Evolutionary conservation across 1,284 basidiomycete species (phyloP).

Genomic region (Rhodotorula sp.): DNA sequence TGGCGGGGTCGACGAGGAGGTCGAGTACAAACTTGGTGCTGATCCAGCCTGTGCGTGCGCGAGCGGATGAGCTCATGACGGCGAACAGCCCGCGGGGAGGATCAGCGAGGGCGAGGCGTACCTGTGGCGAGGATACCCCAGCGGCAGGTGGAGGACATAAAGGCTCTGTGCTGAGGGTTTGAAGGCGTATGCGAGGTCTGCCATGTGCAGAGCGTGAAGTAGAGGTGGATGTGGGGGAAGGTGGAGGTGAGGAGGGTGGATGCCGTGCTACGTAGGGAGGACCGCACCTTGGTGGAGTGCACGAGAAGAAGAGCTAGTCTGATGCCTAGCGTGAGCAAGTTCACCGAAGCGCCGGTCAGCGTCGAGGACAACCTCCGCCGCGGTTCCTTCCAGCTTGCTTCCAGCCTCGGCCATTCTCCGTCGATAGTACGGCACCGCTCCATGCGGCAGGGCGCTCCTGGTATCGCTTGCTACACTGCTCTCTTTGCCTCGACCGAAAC

Average conservation of each 20-base stretch:
- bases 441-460: too few species aligned
- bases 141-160: conserved; percentile 12
- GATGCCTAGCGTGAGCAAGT: too few species aligned
- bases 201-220: background rate
- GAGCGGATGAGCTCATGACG: background rate
- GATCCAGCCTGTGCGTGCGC: conserved; percentile 45
- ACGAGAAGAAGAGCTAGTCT: too few species aligned
- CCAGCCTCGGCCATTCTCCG: too few species aligned
- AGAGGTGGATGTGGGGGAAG: background rate
- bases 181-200: background rate
- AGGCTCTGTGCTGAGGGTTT: background rate
- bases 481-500: too few species aligned
- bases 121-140: conserved; percentile 25
- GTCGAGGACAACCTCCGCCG: too few species aligned
- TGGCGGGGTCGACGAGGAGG: conserved; percentile 50
- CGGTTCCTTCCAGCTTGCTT: too few species aligned
- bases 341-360: too few species aligned
- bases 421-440: too few species aligned
- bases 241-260: background rate
- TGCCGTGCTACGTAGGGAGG: too few species aligned
- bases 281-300: too few species aligned
- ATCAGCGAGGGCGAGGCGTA: background rate
- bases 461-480: too few species aligned
- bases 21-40: conserved; percentile 53
- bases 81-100: background rate